These are phyloP conservation scores for Pestalotiopsis sp. DNA, from an alignment of 2,329 filamentous ascomycete genomes.

Conservation along the genomic window DNA sequence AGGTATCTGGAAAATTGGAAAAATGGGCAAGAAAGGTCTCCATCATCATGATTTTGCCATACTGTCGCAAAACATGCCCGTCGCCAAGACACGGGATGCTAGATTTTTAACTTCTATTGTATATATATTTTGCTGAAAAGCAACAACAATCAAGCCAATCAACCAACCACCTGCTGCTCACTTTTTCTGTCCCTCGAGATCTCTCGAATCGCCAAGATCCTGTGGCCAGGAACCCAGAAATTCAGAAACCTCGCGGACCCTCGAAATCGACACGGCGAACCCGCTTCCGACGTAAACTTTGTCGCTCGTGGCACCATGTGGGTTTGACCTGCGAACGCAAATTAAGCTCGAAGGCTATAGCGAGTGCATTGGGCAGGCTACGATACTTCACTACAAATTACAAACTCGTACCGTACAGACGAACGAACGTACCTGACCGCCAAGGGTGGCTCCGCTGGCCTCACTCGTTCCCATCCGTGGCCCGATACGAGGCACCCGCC, in stretches of 20 bases:
- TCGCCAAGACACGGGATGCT: constrained; percentile 4
- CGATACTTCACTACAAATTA: neutral
- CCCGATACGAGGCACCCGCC: neutral
- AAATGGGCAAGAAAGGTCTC: neutral
- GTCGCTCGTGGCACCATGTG: neutral
- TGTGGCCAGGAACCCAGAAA: neutral
- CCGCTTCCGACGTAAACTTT: neutral
- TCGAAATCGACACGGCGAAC: neutral
- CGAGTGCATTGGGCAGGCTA: neutral
- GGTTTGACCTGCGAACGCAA: neutral
- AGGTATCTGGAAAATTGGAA: neutral
- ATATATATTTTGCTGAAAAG: neutral
- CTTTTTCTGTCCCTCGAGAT: neutral
- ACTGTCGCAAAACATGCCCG: neutral
- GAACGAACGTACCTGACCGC: neutral
- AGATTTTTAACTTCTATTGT: constrained; percentile 6
- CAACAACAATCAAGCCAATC: neutral
- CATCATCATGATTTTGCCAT: neutral
- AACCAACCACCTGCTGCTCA: neutral
- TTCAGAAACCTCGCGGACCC: neutral
- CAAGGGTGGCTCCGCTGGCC: neutral
- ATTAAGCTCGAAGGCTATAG: neutral
- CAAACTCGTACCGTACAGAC: neutral
- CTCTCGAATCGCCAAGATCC: neutral
- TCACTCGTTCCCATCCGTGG: neutral